Evolutionary conservation across 164 flowering plant species (phyloP), one percentile per base, ranked within the genome.

Genomic region (Vitis cinerea): DNA sequence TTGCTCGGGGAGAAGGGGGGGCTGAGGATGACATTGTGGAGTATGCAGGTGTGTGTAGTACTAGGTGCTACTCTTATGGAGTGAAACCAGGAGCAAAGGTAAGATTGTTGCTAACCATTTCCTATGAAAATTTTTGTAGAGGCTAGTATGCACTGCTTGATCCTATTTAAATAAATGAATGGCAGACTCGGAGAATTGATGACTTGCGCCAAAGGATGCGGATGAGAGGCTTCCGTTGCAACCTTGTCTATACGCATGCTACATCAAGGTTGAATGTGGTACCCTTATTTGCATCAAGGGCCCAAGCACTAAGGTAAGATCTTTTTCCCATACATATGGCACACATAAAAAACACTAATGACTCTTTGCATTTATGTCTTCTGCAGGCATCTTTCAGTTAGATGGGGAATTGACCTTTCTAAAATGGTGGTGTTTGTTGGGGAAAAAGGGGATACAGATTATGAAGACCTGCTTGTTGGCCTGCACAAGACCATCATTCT

Each of bases 211-310:
- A 88, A 61, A 83, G 83, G 82, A 76, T 93, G 64, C 85, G 94
- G 17, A 93, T 89, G 92, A 80, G 94, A 84, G 96, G 89, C 14
- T 83, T 90, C 57, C 80, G 98, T 9, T 93, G 98, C 86, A 85
- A 86, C 75, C 78, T 84, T 63, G 86, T 88, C 55, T 87, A 86
- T 70, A 80, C 87, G 8, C 90, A 78, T 48, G 83, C 89, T 30
- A 79, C 79, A 60, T 77, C 87, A 30, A 87, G 94, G 75, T 76
- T 93, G 68, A 90, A 88, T 68, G 84, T 90, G 58, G 72, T 88
- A 48, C 98, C 98, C 10, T 63, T 90, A 69, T 85, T 79, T 72
- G 94, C 94, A 74, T 89, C 98, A 57, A 83, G 98, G 78, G 76
- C 75, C 19, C 90, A 85, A 74, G 88, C 97, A 44, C 76, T 93